These are phyloP conservation scores for Termitomyces sp. DNA, from an alignment of 768 basidiomycete species.

Conservation along the genomic window DNA sequence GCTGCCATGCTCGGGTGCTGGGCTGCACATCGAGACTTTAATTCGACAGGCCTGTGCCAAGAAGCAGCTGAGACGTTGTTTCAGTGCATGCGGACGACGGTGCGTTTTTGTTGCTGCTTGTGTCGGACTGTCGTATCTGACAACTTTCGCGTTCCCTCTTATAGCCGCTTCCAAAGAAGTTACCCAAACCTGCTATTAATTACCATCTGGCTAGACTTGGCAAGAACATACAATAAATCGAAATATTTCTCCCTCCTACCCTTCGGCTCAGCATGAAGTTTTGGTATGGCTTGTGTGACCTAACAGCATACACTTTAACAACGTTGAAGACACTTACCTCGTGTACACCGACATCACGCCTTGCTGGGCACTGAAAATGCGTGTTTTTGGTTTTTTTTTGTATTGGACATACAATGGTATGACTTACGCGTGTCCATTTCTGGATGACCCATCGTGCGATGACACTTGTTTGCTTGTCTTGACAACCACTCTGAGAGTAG, in stretches of 20 bases:
- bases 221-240: slow-evolving; percentile 62
- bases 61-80: slow-evolving; percentile 56
- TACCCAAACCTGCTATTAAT: slow-evolving; percentile 76
- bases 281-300: background rate
- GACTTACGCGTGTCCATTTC: background rate
- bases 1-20: slow-evolving; percentile 81
- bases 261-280: background rate
- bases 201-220: slow-evolving; percentile 81
- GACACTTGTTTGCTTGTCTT: background rate
- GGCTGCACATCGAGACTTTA: slow-evolving; percentile 67
- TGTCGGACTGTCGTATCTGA: background rate
- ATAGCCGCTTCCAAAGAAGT: slow-evolving; percentile 65
- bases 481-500: background rate
- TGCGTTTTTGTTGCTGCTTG: slow-evolving; percentile 31
- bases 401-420: background rate
- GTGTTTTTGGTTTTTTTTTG: background rate
- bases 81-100: slow-evolving; percentile 82
- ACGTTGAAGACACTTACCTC: background rate
- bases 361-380: background rate
- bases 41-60: slow-evolving; percentile 48
- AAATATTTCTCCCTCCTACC: background rate
- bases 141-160: slow-evolving; percentile 1
- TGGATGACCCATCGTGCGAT: background rate
- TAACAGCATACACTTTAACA: no score
- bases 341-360: background rate